These are phyloP conservation scores for Dothideomycetes sp. DNA, from an alignment of 2,329 filamentous ascomycete species.

Conservation along the genomic window DNA sequence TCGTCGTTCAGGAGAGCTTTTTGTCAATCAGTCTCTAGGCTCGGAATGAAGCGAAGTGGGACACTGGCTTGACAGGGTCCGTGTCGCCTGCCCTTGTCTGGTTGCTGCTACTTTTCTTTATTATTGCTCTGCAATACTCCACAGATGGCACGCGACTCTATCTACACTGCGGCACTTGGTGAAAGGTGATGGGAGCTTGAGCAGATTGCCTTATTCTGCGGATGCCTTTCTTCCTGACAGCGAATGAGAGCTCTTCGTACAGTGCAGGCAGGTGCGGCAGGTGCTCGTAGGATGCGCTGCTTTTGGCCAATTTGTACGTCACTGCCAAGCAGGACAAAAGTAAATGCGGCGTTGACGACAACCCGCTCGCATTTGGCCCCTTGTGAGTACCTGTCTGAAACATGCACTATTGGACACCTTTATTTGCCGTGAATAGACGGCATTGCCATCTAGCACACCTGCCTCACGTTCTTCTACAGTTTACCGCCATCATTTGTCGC, in stretches of 20 bases:
- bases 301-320: neutral
- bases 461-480: too few species aligned
- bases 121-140: too few species aligned
- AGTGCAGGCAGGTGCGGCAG: neutral
- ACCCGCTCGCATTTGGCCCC: too few species aligned
- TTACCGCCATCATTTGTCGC: neutral
- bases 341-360: too few species aligned
- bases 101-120: too few species aligned
- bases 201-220: too few species aligned
- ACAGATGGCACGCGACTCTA: too few species aligned
- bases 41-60: slow-evolving; percentile 4
- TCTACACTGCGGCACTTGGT: too few species aligned
- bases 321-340: neutral
- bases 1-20: neutral
- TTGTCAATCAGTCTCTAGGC: neutral
- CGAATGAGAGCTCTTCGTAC: too few species aligned
- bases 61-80: too few species aligned
- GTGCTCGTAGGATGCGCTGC: neutral
- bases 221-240: too few species aligned
- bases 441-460: neutral
- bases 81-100: neutral
- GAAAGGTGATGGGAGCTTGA: too few species aligned
- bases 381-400: neutral
- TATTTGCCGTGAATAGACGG: neutral
- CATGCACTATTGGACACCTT: neutral